Evolutionary conservation across 179 eudicot genomes (phyloP).

Genomic region (Nepenthes alata): DNA sequence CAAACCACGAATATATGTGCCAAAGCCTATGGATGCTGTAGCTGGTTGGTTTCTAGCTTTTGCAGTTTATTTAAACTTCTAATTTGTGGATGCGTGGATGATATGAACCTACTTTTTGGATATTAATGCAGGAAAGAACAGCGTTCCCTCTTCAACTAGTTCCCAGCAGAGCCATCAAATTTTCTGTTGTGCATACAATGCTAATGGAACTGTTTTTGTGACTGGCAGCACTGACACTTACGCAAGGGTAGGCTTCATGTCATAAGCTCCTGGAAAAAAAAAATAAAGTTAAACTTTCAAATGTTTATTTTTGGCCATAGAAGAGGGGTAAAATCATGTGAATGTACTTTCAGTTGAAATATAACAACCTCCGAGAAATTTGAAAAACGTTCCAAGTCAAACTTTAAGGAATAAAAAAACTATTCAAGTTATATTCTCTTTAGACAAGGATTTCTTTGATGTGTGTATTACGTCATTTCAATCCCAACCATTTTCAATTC

Average conservation of each 20-base stretch:
- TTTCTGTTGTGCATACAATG: conserved; percentile 76
- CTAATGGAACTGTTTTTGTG: conserved; percentile 85
- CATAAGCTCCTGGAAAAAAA: background rate
- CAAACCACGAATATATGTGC: conserved; percentile 67
- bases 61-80: background rate
- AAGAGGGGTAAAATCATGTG: too few species aligned
- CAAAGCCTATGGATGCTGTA: conserved; percentile 55
- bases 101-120: background rate
- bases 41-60: conserved; percentile 39
- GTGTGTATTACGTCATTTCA: too few species aligned
- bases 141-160: conserved; percentile 32
- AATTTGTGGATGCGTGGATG: background rate
- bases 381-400: too few species aligned
- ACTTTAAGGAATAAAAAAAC: too few species aligned
- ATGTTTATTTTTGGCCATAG: too few species aligned
- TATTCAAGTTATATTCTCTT: too few species aligned
- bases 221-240: conserved; percentile 91
- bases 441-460: too few species aligned
- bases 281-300: too few species aligned
- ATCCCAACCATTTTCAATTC: too few species aligned
- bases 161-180: conserved; percentile 66
- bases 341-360: too few species aligned
- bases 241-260: conserved; percentile 56
- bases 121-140: conserved; percentile 28
- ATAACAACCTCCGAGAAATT: too few species aligned